Evolutionary conservation across 169 alveolate species (phyloP), one percentile per base, ranked within the genome.

Genomic region (Cytauxzoon felis): DNA sequence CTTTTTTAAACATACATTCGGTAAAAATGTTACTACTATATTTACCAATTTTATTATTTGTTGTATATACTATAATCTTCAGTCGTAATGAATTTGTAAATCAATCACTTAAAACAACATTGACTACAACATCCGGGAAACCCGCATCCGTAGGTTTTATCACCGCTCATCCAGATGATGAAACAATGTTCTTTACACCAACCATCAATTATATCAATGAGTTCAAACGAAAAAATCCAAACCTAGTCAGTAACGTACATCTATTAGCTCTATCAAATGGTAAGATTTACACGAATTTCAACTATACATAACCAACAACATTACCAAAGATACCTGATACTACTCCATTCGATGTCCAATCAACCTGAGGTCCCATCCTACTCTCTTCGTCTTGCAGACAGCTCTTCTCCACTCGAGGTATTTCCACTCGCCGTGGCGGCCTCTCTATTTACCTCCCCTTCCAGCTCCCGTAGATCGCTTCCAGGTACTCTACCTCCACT

Each of bases 81-180:
- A 45, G 53, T 32, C 40, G 40, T 45, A 9, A 8, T 9, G 53
- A 13, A 38, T 13, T 38, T 13, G 13, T 38, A 13, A 13, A 13
- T 13, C 45, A 13, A 13, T 13, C 45, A 38, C n/a, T 38, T 13
- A 13, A 13, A 38, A 13, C 45, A 13, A 38, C 13, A 38, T 38
- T 13, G 13, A 13, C 45, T 26, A 47, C 26, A 40, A 7, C 40
- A 13, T 38, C 13, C 13, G 45, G n/a, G 13, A 13, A 13, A 13
- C 45, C 13, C 29, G 56, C 67, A 40, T 19, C 45, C 7, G 27
- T 76, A 33, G 81, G 66, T 6, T 51, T 92, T 41, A 82, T 94
- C 3, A 82, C 89, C 33, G 96, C 96, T 6, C 98, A 94, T 65
- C 98, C 96, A 23, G 96, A 92, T 71, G 98, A 94, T 69, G 98